Base-by-base conservation (phyloP, 257 asterid species). In the Solanum bulbocastanum region DNA sequence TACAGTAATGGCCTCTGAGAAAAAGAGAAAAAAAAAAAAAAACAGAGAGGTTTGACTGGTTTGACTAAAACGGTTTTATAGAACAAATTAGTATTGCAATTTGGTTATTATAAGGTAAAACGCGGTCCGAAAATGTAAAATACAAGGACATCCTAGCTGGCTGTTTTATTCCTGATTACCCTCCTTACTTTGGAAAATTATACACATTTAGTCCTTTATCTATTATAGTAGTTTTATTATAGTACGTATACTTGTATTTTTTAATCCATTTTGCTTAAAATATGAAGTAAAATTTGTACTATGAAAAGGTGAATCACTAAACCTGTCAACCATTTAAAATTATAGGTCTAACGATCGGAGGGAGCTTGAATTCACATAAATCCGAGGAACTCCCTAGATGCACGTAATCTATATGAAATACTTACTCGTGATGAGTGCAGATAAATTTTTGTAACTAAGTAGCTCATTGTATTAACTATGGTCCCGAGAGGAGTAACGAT, bases 61-160 rank as follows among this genome's bases (percentile, higher is more conserved):
- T 81, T 49, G 71, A 84, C 87, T 74, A 82, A 83, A 86, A 84
- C 90, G 86, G 86, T 49, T 49, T 82, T 27, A 44, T 27, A 74
- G 83, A 74, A 22, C 83, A 74, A 74, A 74, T 74, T 37, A 22
- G 2, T 69, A 35, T 23, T 11, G 83, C 3, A 37, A 37, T 74
- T 72, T 9, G 23, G 71, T 82, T 82, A 49, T 82, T 82, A 49
- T 82, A 82, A 82, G 86, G 71, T 82, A 49, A 56, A 20, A 32
- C 71, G 20, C 32, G 18, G 86, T 82, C 71, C 12, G 56, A 81
- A 16, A 46, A 44, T 46, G 69, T 49, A 49, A 82, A 82, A 30
- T 82, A 16, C 69, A 46, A 30, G 20, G 44, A 23, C 69, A 18
- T 49, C 86, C 86, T 49, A 10, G 44, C 68, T 82, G 44, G 22